Evolutionary conservation across 2,329 filamentous ascomycete genomes (phyloP).

Genomic region (Mycosphaerella sp.): DNA sequence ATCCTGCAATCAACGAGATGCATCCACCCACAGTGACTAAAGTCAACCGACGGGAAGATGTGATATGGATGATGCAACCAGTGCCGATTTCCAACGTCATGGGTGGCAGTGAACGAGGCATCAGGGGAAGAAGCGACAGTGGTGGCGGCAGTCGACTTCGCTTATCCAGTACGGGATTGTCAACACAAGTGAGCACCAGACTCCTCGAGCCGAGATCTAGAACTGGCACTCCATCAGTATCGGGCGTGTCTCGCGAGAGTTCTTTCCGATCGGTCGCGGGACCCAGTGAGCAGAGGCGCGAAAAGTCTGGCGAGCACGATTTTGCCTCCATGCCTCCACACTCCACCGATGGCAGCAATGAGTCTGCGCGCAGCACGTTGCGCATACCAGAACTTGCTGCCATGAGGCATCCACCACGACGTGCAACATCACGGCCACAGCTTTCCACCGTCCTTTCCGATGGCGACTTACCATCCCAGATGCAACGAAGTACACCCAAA

Average conservation of each 20-base stretch:
- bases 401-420: slow-evolving; percentile 5
- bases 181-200: slow-evolving; percentile 36
- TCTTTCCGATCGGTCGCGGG: slow-evolving; percentile 26
- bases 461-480: slow-evolving; percentile 2
- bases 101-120: slow-evolving; percentile 71
- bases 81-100: slow-evolving; percentile 85
- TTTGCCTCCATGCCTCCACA: slow-evolving; percentile 17
- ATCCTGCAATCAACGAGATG: slow-evolving; percentile 64
- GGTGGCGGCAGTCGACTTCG: slow-evolving; percentile 37
- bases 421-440: slow-evolving; percentile 19
- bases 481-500: slow-evolving; percentile 9
- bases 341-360: slow-evolving; percentile 14
- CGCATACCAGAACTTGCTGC: slow-evolving; percentile 15
- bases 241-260: slow-evolving; percentile 33
- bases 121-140: slow-evolving; percentile 50
- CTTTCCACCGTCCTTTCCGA: slow-evolving; percentile 27
- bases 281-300: slow-evolving; percentile 29
- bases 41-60: slow-evolving; percentile 48
- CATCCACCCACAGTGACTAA: slow-evolving; percentile 45
- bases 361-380: slow-evolving; percentile 17
- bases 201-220: slow-evolving; percentile 32
- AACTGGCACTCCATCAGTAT: slow-evolving; percentile 26
- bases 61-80: slow-evolving; percentile 87
- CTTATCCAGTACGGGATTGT: slow-evolving; percentile 19
- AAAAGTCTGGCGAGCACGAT: slow-evolving; percentile 25